Evolutionary conservation across 2,329 filamentous ascomycete genomes (phyloP), one percentile per base, ranked within the genome.

Genomic region (Bipolaris bicolor): DNA sequence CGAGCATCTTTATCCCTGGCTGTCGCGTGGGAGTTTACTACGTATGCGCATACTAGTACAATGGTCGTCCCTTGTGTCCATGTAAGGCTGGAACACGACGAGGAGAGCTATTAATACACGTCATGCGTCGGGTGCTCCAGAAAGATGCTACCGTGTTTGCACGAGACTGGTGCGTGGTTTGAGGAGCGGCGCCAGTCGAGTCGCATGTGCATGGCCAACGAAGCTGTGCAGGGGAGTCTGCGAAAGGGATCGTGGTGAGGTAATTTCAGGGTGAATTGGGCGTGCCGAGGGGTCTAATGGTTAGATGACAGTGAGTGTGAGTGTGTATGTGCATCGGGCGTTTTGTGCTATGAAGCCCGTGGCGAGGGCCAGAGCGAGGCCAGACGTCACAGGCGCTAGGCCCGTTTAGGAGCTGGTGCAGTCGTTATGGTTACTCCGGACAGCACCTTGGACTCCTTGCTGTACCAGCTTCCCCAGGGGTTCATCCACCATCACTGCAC

Each of bases 361-460:
- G 29, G 48, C 53, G 45, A 45, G 49, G 36, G 48, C 49, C 36
- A 52, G 34, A 13, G 47, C 49, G 54, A 50, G 51, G 51, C 55
- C 46, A 58, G 52, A 62, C 61, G 62, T 64, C 62, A 64, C 60
- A 49, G 41, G 52, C 60, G 57, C 59, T 62, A 62, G 57, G 45
- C 58, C 50, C 44, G 45, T 60, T 64, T 47, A 26, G 58, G 36
- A 55, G 55, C 44, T 58, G 55, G 52, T 37, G 46, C 55, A 53
- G 54, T 55, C 61, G 56, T 55, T 61, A 51, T 61, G 61, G 61
- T 62, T 57, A 49, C 61, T 60, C 50, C 31, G 61, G 61, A 58
- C 34, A 56, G 53, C 51, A 55, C 33, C 55, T 46, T 40, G 37
- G 49, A 50, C 60, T 58, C 55, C 46, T 52, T 45, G 26, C 34